phyloP scores from a whole-genome alignment of 2,329 filamentous ascomycete genomes.

The Epichloe typhina region DNA sequence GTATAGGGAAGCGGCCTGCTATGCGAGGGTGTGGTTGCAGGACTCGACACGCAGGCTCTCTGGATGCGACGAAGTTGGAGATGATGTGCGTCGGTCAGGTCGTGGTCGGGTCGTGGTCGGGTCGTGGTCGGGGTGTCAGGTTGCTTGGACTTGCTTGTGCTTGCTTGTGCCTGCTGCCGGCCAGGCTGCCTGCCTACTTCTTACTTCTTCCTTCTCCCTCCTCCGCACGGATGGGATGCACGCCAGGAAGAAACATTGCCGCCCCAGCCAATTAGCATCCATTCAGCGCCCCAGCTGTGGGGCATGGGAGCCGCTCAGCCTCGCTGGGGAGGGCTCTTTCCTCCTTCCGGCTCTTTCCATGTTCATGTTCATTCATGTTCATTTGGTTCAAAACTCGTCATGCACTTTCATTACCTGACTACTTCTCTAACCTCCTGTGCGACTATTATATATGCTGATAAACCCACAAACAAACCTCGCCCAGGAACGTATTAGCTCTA shows the following conservation, averaged over 20 bases:
- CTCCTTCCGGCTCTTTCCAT: too few relatives aligned
- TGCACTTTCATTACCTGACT: background rate
- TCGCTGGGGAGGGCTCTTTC: background rate
- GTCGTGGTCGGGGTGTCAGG: background rate
- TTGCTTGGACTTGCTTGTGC: background rate
- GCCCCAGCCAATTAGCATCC: background rate
- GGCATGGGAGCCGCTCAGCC: background rate
- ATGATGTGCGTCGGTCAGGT: background rate
- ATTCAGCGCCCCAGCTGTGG: background rate
- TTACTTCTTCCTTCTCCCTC: background rate
- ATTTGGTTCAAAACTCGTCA: background rate
- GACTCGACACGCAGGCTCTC: background rate
- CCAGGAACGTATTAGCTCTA: background rate
- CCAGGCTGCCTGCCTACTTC: background rate
- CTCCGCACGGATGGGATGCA: background rate
- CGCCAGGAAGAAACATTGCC: background rate
- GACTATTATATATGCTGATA: conserved; percentile 4
- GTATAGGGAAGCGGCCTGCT: background rate
- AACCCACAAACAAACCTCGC: background rate
- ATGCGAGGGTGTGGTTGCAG: conserved; percentile 1
- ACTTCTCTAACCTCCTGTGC: conserved; percentile 2
- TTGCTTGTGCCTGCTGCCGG: background rate
- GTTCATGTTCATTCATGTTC: too few relatives aligned
- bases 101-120: too few relatives aligned
- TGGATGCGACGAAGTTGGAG: conserved; percentile 1